phyloP scores from a whole-genome alignment of 1,284 basidiomycete species.

The Leccinum solheimii region DNA sequence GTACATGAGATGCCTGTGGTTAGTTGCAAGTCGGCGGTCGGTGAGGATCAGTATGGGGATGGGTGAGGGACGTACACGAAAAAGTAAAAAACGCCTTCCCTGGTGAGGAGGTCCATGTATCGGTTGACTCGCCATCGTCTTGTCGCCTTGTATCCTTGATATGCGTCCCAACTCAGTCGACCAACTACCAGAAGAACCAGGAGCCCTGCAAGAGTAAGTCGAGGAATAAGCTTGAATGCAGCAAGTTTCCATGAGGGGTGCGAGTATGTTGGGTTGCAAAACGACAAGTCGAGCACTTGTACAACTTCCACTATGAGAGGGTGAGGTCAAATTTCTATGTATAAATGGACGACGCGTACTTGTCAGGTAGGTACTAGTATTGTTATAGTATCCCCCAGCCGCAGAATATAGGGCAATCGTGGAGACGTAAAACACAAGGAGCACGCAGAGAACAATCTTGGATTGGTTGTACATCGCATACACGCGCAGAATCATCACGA shows the following conservation, averaged over 20 bases:
- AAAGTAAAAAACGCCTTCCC: constrained; percentile 21
- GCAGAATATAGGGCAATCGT: constrained; percentile 10
- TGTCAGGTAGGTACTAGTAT: constrained; percentile 13
- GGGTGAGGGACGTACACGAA: constrained; percentile 15
- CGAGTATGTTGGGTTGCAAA: constrained; percentile 13
- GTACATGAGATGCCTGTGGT: constrained; percentile 21
- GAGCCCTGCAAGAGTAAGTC: constrained; percentile 20
- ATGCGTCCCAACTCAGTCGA: constrained; percentile 12
- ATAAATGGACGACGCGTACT: constrained; percentile 8
- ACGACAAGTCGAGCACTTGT: constrained; percentile 18
- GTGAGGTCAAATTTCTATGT: not conserved
- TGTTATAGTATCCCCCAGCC: constrained; percentile 10
- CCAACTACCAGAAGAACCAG: constrained; percentile 17
- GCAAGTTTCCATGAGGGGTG: constrained; percentile 4
- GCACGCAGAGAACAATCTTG: constrained; percentile 16
- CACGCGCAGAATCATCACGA: constrained; percentile 28
- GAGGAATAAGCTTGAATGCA: constrained; percentile 16
- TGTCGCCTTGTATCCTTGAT: constrained; percentile 13
- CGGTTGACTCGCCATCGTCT: constrained; percentile 17
- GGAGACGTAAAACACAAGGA: constrained; percentile 15
- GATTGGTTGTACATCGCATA: constrained; percentile 28
- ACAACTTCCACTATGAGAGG: constrained; percentile 13
- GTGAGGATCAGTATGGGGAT: not conserved
- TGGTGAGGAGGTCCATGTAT: constrained; percentile 17
- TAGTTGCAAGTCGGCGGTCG: not conserved